Base-by-base conservation (phyloP, 1,284 basidiomycete species). In the Schizophyllum amplum region DNA sequence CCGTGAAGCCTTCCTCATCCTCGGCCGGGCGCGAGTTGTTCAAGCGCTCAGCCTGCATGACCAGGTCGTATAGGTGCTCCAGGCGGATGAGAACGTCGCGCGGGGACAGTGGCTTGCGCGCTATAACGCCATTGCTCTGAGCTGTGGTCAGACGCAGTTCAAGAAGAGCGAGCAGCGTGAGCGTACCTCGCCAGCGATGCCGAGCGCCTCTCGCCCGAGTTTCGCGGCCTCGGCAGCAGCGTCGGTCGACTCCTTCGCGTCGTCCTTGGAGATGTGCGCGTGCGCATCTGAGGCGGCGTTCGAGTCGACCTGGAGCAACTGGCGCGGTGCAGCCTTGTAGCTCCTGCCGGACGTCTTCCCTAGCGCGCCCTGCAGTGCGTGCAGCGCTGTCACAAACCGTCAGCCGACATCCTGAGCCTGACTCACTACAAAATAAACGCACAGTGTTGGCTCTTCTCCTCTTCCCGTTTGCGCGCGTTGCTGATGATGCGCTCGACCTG, bases 401-500 rank as follows among this genome's bases (percentile, higher is more conserved):
- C 13, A 54, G 52, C n/a, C n/a, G n/a, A n/a, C 24, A 47, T 25
- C 4, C 27, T 42, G 7, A 2, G 11, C 33, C 7, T 9, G 33
- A 2, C 23, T 49, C 49, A 21, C 26, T 11, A n/a, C n/a, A n/a
- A n/a, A n/a, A n/a, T n/a, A n/a, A n/a, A 15, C 24, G 55, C 62
- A 90, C 86, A 86, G 63, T 85, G 79, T 50, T 83, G 63, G 13
- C 84, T 84, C 67, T 89, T 91, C 67, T 90, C 87, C 70, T 86
- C 88, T 69, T 94, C 90, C 62, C 91, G 81, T 69, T 90, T 79
- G 63, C 93, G 85, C 2, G 94, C 92, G 68, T 91, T 94, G 65
- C 88, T 94, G 20, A 99, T 94, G 62, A 99, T 92, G 59, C 96
- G 79, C 73, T 98, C 95, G 13, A 99, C 96, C 69, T 99, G 96